Evolutionary conservation across 148 eudicot species (phyloP), one percentile per base, ranked within the genome.

Genomic region (Mesembryanthemum crystallinum): DNA sequence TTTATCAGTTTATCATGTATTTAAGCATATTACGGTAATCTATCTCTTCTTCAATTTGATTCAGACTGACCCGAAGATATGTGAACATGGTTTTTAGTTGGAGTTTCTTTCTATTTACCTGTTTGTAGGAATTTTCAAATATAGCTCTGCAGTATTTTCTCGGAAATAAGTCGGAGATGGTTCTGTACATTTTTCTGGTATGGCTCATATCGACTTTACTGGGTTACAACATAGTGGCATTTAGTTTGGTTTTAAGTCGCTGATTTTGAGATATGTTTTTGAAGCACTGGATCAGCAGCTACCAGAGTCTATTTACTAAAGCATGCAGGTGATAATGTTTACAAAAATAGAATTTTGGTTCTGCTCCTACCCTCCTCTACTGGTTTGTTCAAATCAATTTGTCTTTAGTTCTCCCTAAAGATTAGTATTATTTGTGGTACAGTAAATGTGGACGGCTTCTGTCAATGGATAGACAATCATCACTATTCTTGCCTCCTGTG

Each of bases 211-310:
- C 24, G 27, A 28, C 18, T 17, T 14, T 33, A 23, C 21, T 68
- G 24, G 8, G 59, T 42, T 67, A 57, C 62, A 27, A 32, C 51
- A 23, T 54, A 8, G 8, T 27, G 21, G 25, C 64, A 64, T 62
- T 54, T 32, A 45, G 23, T 25, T 67, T 33, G 37, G 52, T 29
- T 37, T 28, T 18, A 33, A 30, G 37, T 73, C 68, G 73, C 75
- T 81, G 81, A 81, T 73, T 76, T 5, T 39, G 43, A 21, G 67
- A 11, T 37, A n/a, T 77, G 76, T 14, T 68, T 61, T 70, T 88
- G 81, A 78, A 94, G 98, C 86, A 80, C 77, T 94, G 98, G 98
- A 76, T 91, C 74, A 87, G 92, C 84, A 82, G 86, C 79, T 92
- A 92, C 67, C 86, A 80, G 74, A 83, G 85, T 71, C 78, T 92